phyloP scores from a whole-genome alignment of 306 rosid genomes.

The Vicia villosa region DNA sequence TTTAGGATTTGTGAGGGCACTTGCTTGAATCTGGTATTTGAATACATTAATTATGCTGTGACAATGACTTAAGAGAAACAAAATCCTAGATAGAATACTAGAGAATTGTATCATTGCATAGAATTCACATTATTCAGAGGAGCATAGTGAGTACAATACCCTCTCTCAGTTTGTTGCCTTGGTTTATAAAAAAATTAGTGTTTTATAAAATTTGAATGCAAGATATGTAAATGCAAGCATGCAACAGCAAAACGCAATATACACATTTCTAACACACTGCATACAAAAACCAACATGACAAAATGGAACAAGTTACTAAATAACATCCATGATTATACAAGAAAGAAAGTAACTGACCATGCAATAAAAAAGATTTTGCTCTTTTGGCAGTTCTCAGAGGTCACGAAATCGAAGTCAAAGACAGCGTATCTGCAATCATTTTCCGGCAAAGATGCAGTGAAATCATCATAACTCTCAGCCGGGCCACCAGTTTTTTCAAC shows the following conservation, averaged over 20 bases:
- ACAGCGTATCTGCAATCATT: conserved; percentile 83
- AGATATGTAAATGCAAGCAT: conserved; percentile 20
- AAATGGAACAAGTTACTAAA: conserved; percentile 8
- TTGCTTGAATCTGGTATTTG: neutral
- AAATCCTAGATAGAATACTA: neutral
- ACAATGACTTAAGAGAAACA: conserved; percentile 12
- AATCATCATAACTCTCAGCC: conserved; percentile 79
- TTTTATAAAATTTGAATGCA: conserved; percentile 16
- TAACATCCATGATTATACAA: conserved; percentile 20
- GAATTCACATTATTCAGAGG: neutral
- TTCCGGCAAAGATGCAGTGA: conserved; percentile 74
- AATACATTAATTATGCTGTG: neutral
- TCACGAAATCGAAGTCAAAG: conserved; percentile 73
- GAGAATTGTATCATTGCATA: neutral
- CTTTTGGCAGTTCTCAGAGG: conserved; percentile 79
- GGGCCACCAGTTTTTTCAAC: conserved; percentile 82
- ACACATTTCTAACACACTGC: neutral
- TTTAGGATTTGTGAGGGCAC: conserved; percentile 12
- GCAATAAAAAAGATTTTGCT: conserved; percentile 79
- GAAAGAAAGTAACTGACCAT: conserved; percentile 64
- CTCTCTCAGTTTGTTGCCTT: neutral
- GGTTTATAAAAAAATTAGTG: neutral
- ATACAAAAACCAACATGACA: neutral
- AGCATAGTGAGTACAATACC: neutral
- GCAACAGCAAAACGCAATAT: conserved; percentile 16